Evolutionary conservation across 495 filamentous ascomycete species (phyloP).

Genomic region (Daldinia bambusicola): DNA sequence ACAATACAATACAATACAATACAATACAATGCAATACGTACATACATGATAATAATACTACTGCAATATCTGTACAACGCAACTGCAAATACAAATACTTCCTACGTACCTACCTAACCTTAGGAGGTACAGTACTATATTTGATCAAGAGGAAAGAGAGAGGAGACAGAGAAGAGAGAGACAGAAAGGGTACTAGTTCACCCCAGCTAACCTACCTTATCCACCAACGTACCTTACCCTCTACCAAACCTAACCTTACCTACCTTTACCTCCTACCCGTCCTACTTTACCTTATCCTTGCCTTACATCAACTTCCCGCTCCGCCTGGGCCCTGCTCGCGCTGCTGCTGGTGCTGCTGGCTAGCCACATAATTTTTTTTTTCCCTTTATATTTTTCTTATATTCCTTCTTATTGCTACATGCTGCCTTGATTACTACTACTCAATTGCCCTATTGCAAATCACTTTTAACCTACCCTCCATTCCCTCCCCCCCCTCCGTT

Average conservation of each 20-base stretch:
- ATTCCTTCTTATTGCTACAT: conserved; percentile 30
- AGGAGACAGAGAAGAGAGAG: too few relatives aligned
- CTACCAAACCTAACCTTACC: conserved; percentile 1
- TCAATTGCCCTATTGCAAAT: conserved; percentile 31
- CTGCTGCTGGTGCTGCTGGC: conserved; percentile 34
- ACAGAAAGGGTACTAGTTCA: conserved; percentile 1
- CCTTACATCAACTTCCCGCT: conserved; percentile 47
- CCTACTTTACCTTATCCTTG: conserved; percentile 41
- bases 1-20: neutral
- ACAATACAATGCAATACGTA: neutral
- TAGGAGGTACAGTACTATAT: conserved; percentile 3
- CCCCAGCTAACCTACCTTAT: conserved; percentile 28
- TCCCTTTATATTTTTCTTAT: conserved; percentile 39
- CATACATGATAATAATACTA: neutral
- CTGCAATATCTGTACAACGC: too few relatives aligned
- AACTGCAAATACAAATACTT: conserved; percentile 5
- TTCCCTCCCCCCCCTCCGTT: conserved; percentile 10
- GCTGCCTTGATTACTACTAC: conserved; percentile 40
- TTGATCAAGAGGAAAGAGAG: conserved; percentile 6
- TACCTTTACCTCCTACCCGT: conserved; percentile 34
- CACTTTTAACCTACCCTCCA: conserved; percentile 13
- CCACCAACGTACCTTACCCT: conserved; percentile 25
- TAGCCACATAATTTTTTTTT: conserved; percentile 39
- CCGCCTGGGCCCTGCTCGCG: conserved; percentile 28
- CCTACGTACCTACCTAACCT: conserved; percentile 1